Evolutionary conservation across 495 filamentous ascomycete genomes (phyloP).

Genomic region (Bacidia gigantensis): DNA sequence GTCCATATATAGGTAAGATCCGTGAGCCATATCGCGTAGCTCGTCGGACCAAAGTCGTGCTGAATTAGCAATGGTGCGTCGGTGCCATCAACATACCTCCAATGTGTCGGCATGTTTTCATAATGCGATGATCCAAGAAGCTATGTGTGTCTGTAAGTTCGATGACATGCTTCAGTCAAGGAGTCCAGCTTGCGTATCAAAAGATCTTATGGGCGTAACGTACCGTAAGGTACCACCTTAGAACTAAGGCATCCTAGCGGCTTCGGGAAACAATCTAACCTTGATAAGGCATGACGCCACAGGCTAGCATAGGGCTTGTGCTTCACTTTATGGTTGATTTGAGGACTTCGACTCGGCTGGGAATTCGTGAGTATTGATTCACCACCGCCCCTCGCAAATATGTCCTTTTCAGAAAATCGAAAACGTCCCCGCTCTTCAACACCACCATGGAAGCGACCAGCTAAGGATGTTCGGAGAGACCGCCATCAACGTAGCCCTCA

Average conservation of each 20-base stretch:
- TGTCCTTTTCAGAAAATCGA: slow-evolving; percentile 2
- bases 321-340: too few species aligned
- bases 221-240: too few species aligned
- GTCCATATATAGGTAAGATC: slow-evolving; percentile 81
- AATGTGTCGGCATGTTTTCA: slow-evolving; percentile 26
- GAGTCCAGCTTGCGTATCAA: too few species aligned
- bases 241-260: too few species aligned
- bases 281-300: too few species aligned
- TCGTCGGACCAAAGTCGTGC: slow-evolving; percentile 32
- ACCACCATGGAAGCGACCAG: slow-evolving; percentile 8
- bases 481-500: slow-evolving; percentile 10
- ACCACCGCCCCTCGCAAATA: too few species aligned
- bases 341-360: too few species aligned
- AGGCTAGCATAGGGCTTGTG: too few species aligned
- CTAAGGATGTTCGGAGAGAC: slow-evolving; percentile 10
- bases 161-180: too few species aligned
- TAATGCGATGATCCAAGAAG: background rate
- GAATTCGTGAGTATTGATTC: too few species aligned
- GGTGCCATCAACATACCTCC: slow-evolving; percentile 24
- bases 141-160: background rate
- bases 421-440: slow-evolving; percentile 7
- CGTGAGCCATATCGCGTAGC: slow-evolving; percentile 65
- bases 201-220: too few species aligned
- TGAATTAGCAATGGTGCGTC: slow-evolving; percentile 39
- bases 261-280: too few species aligned